phyloP scores from a whole-genome alignment of 495 filamentous ascomycete species.

The Aeminium ludgeri region DNA sequence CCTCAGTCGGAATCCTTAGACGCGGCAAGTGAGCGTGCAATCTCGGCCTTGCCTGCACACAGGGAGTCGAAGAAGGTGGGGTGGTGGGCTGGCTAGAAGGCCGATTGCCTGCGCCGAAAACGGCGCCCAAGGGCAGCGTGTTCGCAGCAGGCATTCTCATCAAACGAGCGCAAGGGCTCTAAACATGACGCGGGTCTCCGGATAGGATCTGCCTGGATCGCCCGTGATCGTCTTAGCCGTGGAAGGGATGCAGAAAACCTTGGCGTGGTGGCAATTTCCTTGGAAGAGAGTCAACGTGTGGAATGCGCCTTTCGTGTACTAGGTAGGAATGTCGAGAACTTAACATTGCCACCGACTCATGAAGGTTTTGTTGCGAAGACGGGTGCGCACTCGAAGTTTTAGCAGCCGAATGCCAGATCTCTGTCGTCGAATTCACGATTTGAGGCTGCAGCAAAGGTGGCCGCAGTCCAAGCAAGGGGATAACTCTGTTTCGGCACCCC shows the following conservation, averaged over 20 bases:
- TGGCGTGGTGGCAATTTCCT: constrained; percentile 12
- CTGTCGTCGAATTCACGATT: too few species aligned
- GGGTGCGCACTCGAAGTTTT: too few species aligned
- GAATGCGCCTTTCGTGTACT: too few species aligned
- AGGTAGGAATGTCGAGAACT: too few species aligned
- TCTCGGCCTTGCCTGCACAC: constrained; percentile 11
- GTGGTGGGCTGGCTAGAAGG: constrained; percentile 9
- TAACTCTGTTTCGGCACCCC: too few species aligned
- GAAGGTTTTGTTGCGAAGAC: too few species aligned
- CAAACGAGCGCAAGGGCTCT: constrained; percentile 8
- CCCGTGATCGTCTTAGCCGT: constrained; percentile 2
- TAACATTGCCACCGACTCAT: too few species aligned
- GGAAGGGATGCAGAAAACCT: constrained; percentile 9
- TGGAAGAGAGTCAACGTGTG: constrained; percentile 4
- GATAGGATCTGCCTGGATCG: too few species aligned
- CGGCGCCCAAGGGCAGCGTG: constrained; percentile 1
- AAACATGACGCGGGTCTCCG: constrained; percentile 9
- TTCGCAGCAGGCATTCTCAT: background rate
- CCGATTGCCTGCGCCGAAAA: constrained; percentile 11
- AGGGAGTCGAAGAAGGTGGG: background rate
- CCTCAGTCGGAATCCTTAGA: constrained; percentile 1
- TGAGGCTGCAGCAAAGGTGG: too few species aligned
- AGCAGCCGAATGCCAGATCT: too few species aligned
- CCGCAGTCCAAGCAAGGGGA: too few species aligned
- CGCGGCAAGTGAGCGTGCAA: too few species aligned